phyloP scores from a whole-genome alignment of 768 basidiomycete genomes.

The Phaffia tasmanica region DNA sequence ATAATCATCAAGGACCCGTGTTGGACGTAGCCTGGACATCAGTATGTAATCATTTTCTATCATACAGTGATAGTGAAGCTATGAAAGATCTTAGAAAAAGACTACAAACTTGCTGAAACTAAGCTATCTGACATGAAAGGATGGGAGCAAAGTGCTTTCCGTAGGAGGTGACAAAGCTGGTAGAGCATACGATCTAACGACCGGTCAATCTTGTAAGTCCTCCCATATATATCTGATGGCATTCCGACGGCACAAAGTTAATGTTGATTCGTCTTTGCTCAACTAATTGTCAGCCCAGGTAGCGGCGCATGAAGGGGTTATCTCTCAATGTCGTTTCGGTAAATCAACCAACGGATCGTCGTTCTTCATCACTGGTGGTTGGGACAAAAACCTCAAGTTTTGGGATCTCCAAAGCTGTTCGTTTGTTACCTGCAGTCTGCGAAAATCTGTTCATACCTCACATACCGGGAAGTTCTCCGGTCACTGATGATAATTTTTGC shows the following conservation, averaged over 20 bases:
- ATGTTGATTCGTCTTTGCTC: neutral
- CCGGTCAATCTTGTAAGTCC: conserved; percentile 51
- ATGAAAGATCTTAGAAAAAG: neutral
- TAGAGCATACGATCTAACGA: conserved; percentile 81
- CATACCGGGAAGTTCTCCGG: neutral
- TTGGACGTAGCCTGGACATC: conserved; percentile 84
- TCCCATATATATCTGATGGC: too few relatives aligned
- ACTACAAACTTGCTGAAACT: neutral
- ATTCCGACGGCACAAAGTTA: too few relatives aligned
- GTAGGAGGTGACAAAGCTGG: conserved; percentile 91
- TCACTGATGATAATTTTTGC: too few relatives aligned
- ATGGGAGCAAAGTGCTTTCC: conserved; percentile 80
- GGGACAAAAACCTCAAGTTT: conserved; percentile 96
- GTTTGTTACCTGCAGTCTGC: neutral
- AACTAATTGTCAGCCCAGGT: conserved; percentile 46
- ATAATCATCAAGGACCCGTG: conserved; percentile 79
- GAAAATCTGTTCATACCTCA: neutral
- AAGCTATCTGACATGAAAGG: conserved; percentile 42
- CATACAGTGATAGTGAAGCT: too few relatives aligned
- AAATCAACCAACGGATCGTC: conserved; percentile 39
- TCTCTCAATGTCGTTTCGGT: conserved; percentile 66
- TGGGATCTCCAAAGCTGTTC: conserved; percentile 20
- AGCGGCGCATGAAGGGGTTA: conserved; percentile 79
- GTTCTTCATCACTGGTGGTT: conserved; percentile 82
- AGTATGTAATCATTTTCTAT: conserved; percentile 42